Evolutionary conservation across 352 stramenopile species (phyloP).

Genomic region (Phytophthora kernoviae): DNA sequence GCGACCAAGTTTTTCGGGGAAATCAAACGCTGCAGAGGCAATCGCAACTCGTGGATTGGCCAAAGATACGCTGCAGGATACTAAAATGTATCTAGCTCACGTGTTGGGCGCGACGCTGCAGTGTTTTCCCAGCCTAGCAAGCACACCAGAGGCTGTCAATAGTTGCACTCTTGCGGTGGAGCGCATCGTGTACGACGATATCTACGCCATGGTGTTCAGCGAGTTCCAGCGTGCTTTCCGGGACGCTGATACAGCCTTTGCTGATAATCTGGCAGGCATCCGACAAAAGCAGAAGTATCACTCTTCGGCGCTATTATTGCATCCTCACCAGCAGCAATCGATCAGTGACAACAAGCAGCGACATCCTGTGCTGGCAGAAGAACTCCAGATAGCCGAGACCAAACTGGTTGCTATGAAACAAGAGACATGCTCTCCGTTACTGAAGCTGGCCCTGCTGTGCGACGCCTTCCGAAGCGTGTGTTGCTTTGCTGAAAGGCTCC

Average conservation of each 20-base stretch:
- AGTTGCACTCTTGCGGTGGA: slow-evolving; percentile 62
- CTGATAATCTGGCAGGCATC: slow-evolving; percentile 53
- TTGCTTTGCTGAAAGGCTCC: slow-evolving; percentile 67
- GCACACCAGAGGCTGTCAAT: slow-evolving; percentile 49
- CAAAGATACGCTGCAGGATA: slow-evolving; percentile 65
- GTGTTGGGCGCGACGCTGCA: slow-evolving; percentile 64
- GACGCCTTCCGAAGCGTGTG: slow-evolving; percentile 65
- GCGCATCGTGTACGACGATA: slow-evolving; percentile 70
- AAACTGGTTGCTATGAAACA: slow-evolving; percentile 56
- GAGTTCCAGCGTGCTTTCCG: slow-evolving; percentile 54
- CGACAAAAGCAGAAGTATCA: slow-evolving; percentile 52
- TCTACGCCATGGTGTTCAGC: slow-evolving; percentile 61
- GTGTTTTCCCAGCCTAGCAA: slow-evolving; percentile 60
- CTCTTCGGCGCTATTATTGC: slow-evolving; percentile 25
- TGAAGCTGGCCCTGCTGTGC: slow-evolving; percentile 70
- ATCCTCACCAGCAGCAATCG: slow-evolving; percentile 15
- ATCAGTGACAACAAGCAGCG: slow-evolving; percentile 1
- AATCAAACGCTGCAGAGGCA: slow-evolving; percentile 5
- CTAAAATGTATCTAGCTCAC: slow-evolving; percentile 73
- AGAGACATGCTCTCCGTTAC: slow-evolving; percentile 50
- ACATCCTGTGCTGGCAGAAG: slow-evolving; percentile 26
- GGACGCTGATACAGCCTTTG: slow-evolving; percentile 50
- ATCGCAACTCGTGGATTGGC: slow-evolving; percentile 14
- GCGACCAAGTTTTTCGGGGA: slow-evolving; percentile 19
- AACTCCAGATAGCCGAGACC: slow-evolving; percentile 48